Conservation (phyloP, 257 asterid species). For the Marsdenia floribunda region DNA sequence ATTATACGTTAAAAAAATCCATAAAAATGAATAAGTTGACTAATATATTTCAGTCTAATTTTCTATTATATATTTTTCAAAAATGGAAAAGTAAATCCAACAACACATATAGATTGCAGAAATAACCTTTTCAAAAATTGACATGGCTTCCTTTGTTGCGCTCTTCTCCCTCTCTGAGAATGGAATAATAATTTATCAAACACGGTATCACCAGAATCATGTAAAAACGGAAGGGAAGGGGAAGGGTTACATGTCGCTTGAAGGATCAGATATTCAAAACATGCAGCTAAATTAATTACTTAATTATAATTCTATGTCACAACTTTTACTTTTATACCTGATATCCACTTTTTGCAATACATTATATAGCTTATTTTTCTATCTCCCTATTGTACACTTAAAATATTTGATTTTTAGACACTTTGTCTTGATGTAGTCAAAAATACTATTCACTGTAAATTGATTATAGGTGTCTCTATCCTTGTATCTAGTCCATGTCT, state of each 20-base stretch:
- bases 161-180: slow-evolving; percentile 48
- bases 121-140: slow-evolving; percentile 37
- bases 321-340: neutral
- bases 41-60: neutral
- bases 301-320: neutral
- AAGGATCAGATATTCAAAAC: neutral
- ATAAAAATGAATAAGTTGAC: neutral
- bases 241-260: neutral
- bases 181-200: neutral
- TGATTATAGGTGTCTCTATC: too few relatives aligned
- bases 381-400: neutral
- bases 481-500: neutral
- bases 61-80: neutral
- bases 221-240: neutral
- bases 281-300: neutral
- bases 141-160: slow-evolving; percentile 48
- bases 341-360: neutral
- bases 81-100: neutral
- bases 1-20: neutral
- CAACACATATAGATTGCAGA: slow-evolving; percentile 1
- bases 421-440: neutral
- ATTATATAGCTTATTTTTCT: neutral
- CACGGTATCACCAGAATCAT: neutral
- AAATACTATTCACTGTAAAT: neutral
- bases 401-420: neutral